A percentile compares a stretch with the other conserved stretches of the same genome.
Evolutionary conservation across 768 basidiomycete genomes (phyloP).

Genomic region (Astraeus odoratus): DNA sequence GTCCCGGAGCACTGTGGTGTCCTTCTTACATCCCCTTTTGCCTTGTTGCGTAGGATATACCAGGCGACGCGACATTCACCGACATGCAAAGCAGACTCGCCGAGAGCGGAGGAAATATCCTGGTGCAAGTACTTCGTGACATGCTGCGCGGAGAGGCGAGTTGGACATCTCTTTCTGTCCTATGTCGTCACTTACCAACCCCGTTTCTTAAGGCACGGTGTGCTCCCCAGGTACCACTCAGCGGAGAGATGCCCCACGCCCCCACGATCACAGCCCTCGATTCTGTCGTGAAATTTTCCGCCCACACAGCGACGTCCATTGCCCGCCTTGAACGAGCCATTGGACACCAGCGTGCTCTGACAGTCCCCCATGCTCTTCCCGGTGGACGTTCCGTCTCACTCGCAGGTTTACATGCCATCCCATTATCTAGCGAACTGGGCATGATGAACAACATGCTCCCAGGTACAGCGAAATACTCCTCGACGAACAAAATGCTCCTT

Average conservation of each 20-base stretch:
- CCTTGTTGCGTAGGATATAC: slow-evolving; percentile 39
- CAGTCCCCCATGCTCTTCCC: slow-evolving; percentile 16
- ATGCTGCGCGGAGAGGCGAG: slow-evolving; percentile 52
- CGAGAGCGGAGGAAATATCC: slow-evolving; percentile 53
- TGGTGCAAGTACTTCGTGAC: slow-evolving; percentile 64
- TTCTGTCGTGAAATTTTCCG: not conserved
- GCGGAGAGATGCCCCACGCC: slow-evolving; percentile 39
- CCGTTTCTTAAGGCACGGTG: slow-evolving; percentile 40
- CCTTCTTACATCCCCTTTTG: not conserved
- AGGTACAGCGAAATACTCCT: slow-evolving; percentile 40
- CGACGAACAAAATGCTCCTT: slow-evolving; percentile 33
- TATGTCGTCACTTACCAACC: not conserved
- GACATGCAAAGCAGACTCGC: slow-evolving; percentile 55
- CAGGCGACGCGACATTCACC: slow-evolving; percentile 44
- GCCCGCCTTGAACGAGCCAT: slow-evolving; percentile 20
- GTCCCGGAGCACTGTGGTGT: not conserved
- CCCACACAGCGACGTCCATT: slow-evolving; percentile 5
- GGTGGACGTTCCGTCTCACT: slow-evolving; percentile 20
- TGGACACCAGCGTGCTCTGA: slow-evolving; percentile 23
- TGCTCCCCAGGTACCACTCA: slow-evolving; percentile 36
- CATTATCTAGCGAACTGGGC: slow-evolving; percentile 16
- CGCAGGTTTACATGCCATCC: slow-evolving; percentile 13
- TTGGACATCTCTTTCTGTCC: not conserved
- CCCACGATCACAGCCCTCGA: slow-evolving; percentile 27
- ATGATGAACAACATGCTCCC: slow-evolving; percentile 20